phyloP scores from a whole-genome alignment of 768 basidiomycete genomes.

The Suillus spraguei region DNA sequence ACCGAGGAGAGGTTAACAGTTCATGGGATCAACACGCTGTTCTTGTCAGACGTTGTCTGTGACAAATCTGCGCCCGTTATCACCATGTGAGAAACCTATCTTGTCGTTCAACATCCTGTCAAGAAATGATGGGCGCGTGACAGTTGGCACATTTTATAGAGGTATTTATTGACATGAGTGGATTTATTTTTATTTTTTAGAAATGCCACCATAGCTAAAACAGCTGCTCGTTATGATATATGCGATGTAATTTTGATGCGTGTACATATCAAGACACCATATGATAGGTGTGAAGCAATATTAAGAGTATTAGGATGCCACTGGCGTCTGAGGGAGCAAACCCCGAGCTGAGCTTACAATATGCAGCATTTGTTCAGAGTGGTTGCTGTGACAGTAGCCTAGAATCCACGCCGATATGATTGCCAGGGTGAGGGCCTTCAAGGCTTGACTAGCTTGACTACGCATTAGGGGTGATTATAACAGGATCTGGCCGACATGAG shows the following conservation, averaged over 20 bases:
- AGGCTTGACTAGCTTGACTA: slow-evolving; percentile 6
- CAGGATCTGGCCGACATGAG: neutral
- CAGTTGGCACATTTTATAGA: neutral
- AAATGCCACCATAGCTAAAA: neutral
- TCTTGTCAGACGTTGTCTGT: neutral
- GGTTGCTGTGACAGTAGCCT: neutral
- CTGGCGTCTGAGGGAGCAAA: neutral
- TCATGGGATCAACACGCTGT: neutral
- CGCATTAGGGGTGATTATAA: neutral
- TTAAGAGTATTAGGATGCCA: neutral
- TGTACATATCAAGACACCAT: neutral
- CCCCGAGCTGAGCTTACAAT: neutral
- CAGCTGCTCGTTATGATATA: neutral
- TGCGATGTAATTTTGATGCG: neutral
- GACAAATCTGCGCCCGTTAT: neutral
- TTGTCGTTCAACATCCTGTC: slow-evolving; percentile 1
- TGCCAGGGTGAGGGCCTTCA: neutral
- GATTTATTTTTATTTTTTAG: neutral
- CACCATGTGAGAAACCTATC: neutral
- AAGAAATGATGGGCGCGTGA: neutral
- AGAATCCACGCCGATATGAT: neutral
- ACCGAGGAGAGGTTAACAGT: neutral
- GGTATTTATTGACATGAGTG: neutral
- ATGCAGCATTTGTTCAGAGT: neutral
- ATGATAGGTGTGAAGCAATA: neutral